phyloP scores from a whole-genome alignment of 2,329 filamentous ascomycete genomes.

The Fusarium coicis region DNA sequence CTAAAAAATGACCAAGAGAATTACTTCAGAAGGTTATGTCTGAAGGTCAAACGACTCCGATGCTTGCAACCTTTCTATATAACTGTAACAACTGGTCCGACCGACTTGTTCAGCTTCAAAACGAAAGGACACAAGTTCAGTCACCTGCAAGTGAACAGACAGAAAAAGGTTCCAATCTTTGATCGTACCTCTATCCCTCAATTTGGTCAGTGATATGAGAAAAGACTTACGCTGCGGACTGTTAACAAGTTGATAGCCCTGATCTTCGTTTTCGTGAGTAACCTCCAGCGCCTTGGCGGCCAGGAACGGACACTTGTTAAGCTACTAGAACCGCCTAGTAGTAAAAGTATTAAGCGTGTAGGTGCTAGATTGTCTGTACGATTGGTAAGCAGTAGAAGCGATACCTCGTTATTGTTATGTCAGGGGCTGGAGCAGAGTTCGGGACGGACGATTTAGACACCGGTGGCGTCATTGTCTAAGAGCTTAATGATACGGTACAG shows the following conservation, averaged over 20 bases:
- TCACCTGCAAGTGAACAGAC: too few relatives aligned
- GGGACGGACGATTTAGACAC: too few relatives aligned
- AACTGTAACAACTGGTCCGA: not conserved
- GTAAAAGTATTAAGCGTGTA: too few relatives aligned
- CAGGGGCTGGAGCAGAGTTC: too few relatives aligned
- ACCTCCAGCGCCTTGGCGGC: rapidly evolving
- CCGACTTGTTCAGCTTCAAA: not conserved
- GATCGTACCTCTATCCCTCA: not conserved
- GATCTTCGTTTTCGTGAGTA: not conserved
- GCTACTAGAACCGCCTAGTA: too few relatives aligned
- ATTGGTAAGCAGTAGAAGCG: not conserved
- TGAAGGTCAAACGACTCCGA: rapidly evolving
- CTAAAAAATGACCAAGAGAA: not conserved
- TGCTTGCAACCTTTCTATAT: not conserved
- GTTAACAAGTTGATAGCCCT: not conserved
- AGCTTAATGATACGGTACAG: too few relatives aligned
- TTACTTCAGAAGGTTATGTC: rapidly evolving
- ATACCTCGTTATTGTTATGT: too few relatives aligned
- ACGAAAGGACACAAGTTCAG: not conserved
- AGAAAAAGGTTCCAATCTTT: rapidly evolving
- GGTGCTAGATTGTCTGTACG: not conserved
- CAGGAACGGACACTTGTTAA: not conserved
- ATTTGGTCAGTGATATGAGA: rapidly evolving
- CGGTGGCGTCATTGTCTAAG: not conserved
- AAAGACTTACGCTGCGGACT: not conserved